Evolutionary conservation across 495 filamentous ascomycete species (phyloP).

Genomic region (Clavariopsis aquatica): DNA sequence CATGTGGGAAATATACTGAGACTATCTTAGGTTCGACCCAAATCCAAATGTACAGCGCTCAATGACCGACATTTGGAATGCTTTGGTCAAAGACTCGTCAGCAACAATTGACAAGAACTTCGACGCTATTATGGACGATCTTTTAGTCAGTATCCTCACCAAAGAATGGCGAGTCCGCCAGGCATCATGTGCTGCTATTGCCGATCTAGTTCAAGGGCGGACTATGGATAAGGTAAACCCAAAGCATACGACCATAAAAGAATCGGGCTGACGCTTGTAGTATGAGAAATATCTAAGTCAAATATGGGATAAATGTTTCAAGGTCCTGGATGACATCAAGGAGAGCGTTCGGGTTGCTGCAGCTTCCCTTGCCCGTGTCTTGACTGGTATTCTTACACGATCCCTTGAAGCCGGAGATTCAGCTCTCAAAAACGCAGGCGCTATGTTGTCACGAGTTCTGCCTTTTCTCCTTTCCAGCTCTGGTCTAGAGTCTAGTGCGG

Average conservation of each 20-base stretch:
- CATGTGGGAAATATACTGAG: neutral
- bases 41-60: constrained; percentile 87
- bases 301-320: constrained; percentile 81
- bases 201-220: constrained; percentile 77
- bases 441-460: constrained; percentile 78
- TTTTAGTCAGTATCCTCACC: constrained; percentile 80
- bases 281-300: constrained; percentile 82
- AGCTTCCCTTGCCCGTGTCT: constrained; percentile 72
- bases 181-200: constrained; percentile 86
- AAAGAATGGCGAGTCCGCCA: constrained; percentile 92
- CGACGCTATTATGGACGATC: constrained; percentile 79
- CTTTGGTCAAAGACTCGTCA: constrained; percentile 80
- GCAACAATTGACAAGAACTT: constrained; percentile 73
- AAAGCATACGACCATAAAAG: neutral
- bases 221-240: constrained; percentile 57
- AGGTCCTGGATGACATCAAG: constrained; percentile 92
- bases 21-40: constrained; percentile 68
- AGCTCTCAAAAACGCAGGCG: constrained; percentile 64
- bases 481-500: constrained; percentile 80
- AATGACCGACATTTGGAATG: constrained; percentile 97
- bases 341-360: constrained; percentile 81
- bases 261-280: constrained; percentile 4
- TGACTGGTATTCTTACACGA: constrained; percentile 80
- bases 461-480: constrained; percentile 89
- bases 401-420: constrained; percentile 79